Percentiles rank a stretch among this genome's conserved stretches.
Evolutionary conservation across 352 stramenopile genomes (phyloP).

Genomic region (Pythium rhizo-oryzae): DNA sequence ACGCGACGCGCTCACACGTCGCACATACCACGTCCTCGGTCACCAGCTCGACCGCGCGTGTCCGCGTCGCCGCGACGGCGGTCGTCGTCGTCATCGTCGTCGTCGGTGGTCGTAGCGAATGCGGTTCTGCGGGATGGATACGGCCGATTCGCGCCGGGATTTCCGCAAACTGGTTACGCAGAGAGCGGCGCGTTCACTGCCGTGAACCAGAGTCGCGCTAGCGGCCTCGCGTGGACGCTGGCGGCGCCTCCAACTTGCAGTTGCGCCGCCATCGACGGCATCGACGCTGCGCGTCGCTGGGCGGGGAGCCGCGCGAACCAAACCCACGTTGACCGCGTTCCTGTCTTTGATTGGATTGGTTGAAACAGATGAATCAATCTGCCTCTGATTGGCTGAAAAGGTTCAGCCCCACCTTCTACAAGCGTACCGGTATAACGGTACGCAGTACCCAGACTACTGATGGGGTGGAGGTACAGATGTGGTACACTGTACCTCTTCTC

Average conservation of each 20-base stretch:
- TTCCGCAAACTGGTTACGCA: too few species aligned
- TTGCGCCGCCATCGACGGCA: too few species aligned
- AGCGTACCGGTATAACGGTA: background rate
- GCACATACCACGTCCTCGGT: slow-evolving; percentile 52
- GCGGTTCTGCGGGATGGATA: too few species aligned
- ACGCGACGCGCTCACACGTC: slow-evolving; percentile 29
- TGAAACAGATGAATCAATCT: slow-evolving; percentile 9
- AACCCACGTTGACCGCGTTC: slow-evolving; percentile 30
- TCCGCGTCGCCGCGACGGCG: background rate
- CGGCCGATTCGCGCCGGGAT: too few species aligned
- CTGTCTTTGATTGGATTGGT: slow-evolving; percentile 37
- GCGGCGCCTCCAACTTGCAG: too few species aligned
- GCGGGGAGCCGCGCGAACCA: background rate
- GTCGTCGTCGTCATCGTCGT: too few species aligned
- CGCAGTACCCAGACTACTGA: background rate
- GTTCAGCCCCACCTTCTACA: background rate
- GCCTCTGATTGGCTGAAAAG: slow-evolving; percentile 8
- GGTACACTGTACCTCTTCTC: too few species aligned
- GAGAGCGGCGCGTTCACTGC: too few species aligned
- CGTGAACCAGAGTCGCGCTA: too few species aligned
- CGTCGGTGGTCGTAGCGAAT: too few species aligned
- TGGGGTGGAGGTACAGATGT: background rate
- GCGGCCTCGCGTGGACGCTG: too few species aligned
- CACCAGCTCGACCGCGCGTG: slow-evolving; percentile 12
- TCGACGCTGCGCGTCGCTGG: too few species aligned